Base-by-base conservation (phyloP, 345 rosid genomes). In the Garcia nutans region DNA sequence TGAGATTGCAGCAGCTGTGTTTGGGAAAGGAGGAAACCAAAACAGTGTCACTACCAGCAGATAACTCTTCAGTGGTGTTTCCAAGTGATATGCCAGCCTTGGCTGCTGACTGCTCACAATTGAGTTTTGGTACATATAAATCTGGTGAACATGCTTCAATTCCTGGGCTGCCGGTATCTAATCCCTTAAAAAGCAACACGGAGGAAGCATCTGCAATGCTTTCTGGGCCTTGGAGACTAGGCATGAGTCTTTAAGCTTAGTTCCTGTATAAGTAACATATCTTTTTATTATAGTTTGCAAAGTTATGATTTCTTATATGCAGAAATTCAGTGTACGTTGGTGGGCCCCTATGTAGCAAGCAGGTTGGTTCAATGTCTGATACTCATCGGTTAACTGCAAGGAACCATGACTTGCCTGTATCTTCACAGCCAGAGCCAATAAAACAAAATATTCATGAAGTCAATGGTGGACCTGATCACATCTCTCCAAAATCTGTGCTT, bases 81-180 rank as follows among this genome's bases (percentile, higher is more conserved):
- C 92, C 92, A 44, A 68, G 73, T 70, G 49, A 81, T 84, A 70
- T 88, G 67, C 88, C 78, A 77, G 81, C 81, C 63, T 77, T 85
- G 28, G 83, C 84, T 52, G 83, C 85, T 44, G 90, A 82, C 66
- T 85, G 87, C 65, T 83, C 84, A 28, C 86, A 87, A 78, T 84
- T 88, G 79, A 88, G 79, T 79, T 87, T 88, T 65, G 90, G 92
- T 59, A 85, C 88, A 76, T 87, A 77, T 44, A 87, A 78, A 28
- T 74, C 87, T 56, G 79, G 84, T 59, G 61, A 50, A 22, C 67
- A 26, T 68, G 45, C 76, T 41, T 63, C 81, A 56, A 59, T 37
- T 44, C 52, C 82, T 26, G 54, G n/a, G 70, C 74, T 56, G 63
- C 42, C 28, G 17, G 57, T 72, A 70, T 82, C 81, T 50, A 58